phyloP scores from a whole-genome alignment of 1,284 basidiomycete species.

The Flammula alnicola region DNA sequence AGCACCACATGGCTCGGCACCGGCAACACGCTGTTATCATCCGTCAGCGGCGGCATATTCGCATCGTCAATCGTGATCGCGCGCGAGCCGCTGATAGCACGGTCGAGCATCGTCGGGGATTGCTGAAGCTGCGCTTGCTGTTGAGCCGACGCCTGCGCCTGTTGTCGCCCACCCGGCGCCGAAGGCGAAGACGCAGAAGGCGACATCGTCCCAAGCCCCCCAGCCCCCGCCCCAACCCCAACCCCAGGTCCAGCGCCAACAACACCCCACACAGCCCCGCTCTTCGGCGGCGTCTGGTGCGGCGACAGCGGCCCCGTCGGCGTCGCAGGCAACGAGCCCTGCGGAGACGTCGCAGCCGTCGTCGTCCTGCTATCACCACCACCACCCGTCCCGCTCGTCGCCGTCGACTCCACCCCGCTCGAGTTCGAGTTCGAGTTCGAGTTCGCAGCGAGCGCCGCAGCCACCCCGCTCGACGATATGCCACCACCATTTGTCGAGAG shows the following conservation, averaged over 20 bases:
- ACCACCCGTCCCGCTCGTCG: background rate
- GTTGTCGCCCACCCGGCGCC: no score
- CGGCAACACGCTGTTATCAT: constrained; percentile 92
- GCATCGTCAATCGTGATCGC: constrained; percentile 36
- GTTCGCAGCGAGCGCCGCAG: no score
- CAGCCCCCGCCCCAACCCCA: no score
- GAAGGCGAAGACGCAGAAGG: no score
- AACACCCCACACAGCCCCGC: constrained; percentile 10
- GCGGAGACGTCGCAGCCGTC: background rate
- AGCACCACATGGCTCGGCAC: constrained; percentile 95
- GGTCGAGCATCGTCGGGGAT: constrained; percentile 16
- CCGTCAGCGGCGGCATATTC: constrained; percentile 57
- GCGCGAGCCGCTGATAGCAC: constrained; percentile 31
- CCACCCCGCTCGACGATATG: background rate
- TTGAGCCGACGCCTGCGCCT: no score
- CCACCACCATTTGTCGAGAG: background rate
- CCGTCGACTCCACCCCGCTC: background rate
- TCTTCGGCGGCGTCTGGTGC: constrained; percentile 15
- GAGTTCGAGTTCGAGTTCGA: background rate
- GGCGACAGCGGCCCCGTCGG: constrained; percentile 16
- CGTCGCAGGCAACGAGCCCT: constrained; percentile 10
- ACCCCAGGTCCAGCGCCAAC: constrained; percentile 8
- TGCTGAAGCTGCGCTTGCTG: no score
- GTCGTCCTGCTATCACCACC: background rate
- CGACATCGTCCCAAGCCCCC: no score